These are phyloP conservation scores for Chionographis japonica DNA, from an alignment of 106 monocot genomes.

Conservation along the genomic window DNA sequence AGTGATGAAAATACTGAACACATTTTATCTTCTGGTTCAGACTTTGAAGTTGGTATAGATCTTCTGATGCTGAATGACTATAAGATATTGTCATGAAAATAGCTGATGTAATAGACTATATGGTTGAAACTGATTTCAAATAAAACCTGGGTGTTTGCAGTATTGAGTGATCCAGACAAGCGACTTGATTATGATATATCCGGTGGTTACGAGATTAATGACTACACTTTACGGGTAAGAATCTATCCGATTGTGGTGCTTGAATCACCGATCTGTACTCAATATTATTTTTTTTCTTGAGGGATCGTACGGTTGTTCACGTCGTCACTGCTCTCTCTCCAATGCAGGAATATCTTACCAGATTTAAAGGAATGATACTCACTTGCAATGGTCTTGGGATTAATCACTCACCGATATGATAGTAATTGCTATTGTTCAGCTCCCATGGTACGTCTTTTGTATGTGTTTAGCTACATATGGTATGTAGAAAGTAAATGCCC, in stretches of 20 bases:
- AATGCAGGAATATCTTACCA: slow-evolving; percentile 66
- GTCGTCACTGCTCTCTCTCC: neutral
- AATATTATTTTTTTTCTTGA: neutral
- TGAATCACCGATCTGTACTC: neutral
- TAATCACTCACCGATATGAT: slow-evolving; percentile 35
- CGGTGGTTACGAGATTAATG: slow-evolving; percentile 46
- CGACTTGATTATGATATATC: slow-evolving; percentile 60
- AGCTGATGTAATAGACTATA: neutral
- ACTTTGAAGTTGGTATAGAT: neutral
- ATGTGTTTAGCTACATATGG: too few species aligned
- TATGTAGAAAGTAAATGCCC: too few species aligned
- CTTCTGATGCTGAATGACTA: neutral
- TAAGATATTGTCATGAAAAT: neutral
- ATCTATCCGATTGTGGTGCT: neutral
- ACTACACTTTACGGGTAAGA: slow-evolving; percentile 52
- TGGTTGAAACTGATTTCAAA: neutral
- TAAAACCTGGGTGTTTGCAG: slow-evolving; percentile 22
- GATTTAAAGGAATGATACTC: slow-evolving; percentile 88
- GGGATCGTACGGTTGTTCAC: neutral
- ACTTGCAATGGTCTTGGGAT: slow-evolving; percentile 80
- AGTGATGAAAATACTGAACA: too few species aligned
- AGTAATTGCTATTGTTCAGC: neutral
- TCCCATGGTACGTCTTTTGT: too few species aligned
- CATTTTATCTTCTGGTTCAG: neutral
- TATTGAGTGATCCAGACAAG: slow-evolving; percentile 60